Percentiles rank a stretch among this genome's conserved stretches.
phyloP scores from a whole-genome alignment of 768 basidiomycete species.

The Lentinus brumalis region DNA sequence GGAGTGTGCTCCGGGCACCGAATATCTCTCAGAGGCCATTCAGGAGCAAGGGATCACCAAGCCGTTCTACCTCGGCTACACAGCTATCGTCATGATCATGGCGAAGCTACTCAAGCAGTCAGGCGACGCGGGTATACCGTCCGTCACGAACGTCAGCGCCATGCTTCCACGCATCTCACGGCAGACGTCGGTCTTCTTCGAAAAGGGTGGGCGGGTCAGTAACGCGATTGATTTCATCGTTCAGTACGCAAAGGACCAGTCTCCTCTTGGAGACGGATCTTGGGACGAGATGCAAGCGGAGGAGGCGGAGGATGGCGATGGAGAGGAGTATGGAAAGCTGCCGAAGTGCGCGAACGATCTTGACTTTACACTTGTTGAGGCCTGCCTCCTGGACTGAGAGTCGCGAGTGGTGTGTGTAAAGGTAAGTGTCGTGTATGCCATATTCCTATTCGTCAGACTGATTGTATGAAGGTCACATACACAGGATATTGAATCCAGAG shows the following conservation, averaged over 20 bases:
- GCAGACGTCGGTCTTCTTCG: background rate
- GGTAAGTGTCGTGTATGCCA: too few species aligned
- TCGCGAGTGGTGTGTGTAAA: too few species aligned
- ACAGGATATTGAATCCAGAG: too few species aligned
- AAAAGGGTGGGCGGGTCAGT: conserved; percentile 3
- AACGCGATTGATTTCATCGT: conserved; percentile 14
- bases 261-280: conserved; percentile 4
- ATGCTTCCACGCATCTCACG: background rate
- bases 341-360: conserved; percentile 16
- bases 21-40: background rate
- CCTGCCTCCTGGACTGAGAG: background rate
- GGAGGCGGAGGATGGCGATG: background rate
- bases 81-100: background rate
- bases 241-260: conserved; percentile 1
- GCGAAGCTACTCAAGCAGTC: background rate
- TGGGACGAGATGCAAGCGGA: conserved; percentile 2
- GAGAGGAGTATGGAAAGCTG: conserved; percentile 2
- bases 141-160: background rate
- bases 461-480: too few species aligned
- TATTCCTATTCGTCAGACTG: too few species aligned
- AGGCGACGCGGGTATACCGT: background rate
- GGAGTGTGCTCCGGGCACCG: background rate
- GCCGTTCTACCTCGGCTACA: background rate
- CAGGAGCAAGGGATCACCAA: background rate
- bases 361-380: background rate